Evolutionary conservation across 2,329 filamentous ascomycete genomes (phyloP).

Genomic region (Ophiostoma sp.): DNA sequence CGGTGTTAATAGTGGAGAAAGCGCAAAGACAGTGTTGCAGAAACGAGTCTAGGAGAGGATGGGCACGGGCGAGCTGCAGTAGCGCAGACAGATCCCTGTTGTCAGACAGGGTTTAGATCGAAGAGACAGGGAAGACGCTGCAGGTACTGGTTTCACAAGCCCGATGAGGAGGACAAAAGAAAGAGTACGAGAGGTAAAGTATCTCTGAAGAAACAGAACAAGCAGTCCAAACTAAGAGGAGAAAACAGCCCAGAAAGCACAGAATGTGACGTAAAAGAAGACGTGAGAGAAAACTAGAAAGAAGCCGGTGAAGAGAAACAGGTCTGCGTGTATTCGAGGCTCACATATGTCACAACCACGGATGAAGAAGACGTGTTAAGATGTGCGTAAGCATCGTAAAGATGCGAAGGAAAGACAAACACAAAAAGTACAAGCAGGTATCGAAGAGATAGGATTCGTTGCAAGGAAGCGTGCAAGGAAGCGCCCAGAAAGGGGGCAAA

Average conservation of each 20-base stretch:
- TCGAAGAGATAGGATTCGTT: background rate
- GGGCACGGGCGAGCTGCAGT: slow-evolving; percentile 1
- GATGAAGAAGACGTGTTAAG: background rate
- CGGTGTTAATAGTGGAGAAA: slow-evolving; percentile 11
- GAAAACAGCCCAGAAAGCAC: background rate
- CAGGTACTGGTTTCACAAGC: slow-evolving; percentile 9
- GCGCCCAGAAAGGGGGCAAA: background rate
- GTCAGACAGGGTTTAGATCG: background rate
- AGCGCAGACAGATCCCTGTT: slow-evolving; percentile 4
- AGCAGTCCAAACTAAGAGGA: background rate
- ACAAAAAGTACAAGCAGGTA: background rate
- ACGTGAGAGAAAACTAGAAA: background rate
- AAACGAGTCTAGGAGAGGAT: slow-evolving; percentile 2
- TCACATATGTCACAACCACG: background rate
- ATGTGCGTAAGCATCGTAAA: background rate
- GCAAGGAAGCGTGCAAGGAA: background rate
- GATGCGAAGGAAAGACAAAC: background rate
- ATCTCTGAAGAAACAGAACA: background rate
- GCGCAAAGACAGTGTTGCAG: background rate
- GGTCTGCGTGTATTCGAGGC: background rate
- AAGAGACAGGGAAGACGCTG: slow-evolving; percentile 11
- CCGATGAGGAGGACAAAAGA: slow-evolving; percentile 1
- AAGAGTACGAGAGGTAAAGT: background rate
- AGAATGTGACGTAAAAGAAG: background rate
- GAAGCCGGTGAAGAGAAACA: background rate